These are phyloP conservation scores for Magnaporthiopsis incrustans DNA, from an alignment of 2,329 filamentous ascomycete species.

Conservation along the genomic window DNA sequence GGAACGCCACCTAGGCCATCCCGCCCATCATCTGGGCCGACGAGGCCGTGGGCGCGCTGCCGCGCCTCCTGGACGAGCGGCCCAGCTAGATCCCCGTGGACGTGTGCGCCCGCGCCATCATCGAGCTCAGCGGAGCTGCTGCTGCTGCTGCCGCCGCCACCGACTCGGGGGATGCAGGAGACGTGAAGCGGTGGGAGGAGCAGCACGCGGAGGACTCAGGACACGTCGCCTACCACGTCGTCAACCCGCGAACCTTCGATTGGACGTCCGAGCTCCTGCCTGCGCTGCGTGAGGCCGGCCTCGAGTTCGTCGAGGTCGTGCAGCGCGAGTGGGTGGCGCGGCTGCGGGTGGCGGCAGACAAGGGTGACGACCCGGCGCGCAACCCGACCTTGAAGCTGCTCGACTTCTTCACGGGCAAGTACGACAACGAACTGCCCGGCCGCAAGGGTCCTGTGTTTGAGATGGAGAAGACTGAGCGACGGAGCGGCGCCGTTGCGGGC, in stretches of 20 bases:
- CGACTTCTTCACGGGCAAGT: constrained; percentile 43
- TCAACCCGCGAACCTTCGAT: constrained; percentile 38
- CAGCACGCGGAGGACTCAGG: no score
- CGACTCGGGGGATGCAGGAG: no score
- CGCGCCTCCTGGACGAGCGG: constrained; percentile 36
- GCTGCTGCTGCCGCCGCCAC: no score
- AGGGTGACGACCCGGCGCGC: constrained; percentile 11
- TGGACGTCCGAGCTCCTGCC: constrained; percentile 44
- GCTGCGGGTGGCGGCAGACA: constrained; percentile 27
- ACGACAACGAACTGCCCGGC: constrained; percentile 29
- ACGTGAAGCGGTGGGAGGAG: no score
- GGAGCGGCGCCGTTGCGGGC: constrained; percentile 23
- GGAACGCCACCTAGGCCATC: constrained; percentile 44
- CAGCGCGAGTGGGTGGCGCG: constrained; percentile 34
- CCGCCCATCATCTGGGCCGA: constrained; percentile 42
- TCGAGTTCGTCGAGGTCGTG: constrained; percentile 36
- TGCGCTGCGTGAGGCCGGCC: constrained; percentile 31
- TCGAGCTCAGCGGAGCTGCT: constrained; percentile 24
- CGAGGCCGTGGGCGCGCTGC: constrained; percentile 33
- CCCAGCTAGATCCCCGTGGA: constrained; percentile 39
- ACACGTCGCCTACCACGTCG: constrained; percentile 32
- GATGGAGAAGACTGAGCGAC: constrained; percentile 24
- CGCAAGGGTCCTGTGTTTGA: constrained; percentile 29
- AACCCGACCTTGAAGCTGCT: constrained; percentile 46
- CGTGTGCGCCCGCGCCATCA: constrained; percentile 29